phyloP scores from a whole-genome alignment of 768 basidiomycete genomes.

The Jaapia argillacea region DNA sequence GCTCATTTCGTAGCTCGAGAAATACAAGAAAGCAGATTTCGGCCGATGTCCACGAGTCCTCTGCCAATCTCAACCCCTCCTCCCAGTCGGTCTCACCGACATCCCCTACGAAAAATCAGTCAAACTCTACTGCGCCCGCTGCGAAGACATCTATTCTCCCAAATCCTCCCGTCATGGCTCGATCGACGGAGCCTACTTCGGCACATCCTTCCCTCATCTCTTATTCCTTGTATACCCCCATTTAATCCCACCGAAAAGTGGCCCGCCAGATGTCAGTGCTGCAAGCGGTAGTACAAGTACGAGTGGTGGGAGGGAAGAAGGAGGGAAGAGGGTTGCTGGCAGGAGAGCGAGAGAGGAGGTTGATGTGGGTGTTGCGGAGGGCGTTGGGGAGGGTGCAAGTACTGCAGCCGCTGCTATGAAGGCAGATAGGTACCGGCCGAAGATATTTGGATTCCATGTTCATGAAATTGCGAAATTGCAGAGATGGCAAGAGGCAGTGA shows the following conservation, averaged over 20 bases:
- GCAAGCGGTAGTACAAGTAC: slow-evolving; percentile 15
- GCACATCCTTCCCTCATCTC: slow-evolving; percentile 95
- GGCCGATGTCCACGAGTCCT: slow-evolving; percentile 97
- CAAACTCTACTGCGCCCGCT: slow-evolving; percentile 96
- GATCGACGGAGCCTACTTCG: slow-evolving; percentile 98
- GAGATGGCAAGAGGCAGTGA: slow-evolving; percentile 90
- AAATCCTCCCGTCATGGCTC: slow-evolving; percentile 95
- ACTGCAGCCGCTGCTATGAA: slow-evolving; percentile 80
- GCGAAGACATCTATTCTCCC: slow-evolving; percentile 97
- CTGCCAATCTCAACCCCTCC: slow-evolving; percentile 89
- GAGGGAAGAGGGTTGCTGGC: slow-evolving; percentile 17
- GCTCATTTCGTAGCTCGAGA: slow-evolving; percentile 64
- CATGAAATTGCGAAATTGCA: slow-evolving; percentile 90
- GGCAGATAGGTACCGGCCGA: slow-evolving; percentile 86
- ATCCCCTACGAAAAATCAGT: slow-evolving; percentile 98
- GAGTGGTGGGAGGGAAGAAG: slow-evolving; percentile 18
- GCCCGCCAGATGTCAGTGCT: slow-evolving; percentile 30
- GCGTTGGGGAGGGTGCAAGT: slow-evolving; percentile 57
- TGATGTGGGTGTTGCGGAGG: slow-evolving; percentile 33
- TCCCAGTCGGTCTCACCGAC: slow-evolving; percentile 94
- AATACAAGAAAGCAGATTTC: slow-evolving; percentile 97
- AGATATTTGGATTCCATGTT: slow-evolving; percentile 95
- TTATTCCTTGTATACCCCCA: slow-evolving; percentile 95
- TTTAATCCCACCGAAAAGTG: slow-evolving; percentile 77
- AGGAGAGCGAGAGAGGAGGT: slow-evolving; percentile 29